Conservation (phyloP, 305 asterid species). For the Fraxinus albicans region DNA sequence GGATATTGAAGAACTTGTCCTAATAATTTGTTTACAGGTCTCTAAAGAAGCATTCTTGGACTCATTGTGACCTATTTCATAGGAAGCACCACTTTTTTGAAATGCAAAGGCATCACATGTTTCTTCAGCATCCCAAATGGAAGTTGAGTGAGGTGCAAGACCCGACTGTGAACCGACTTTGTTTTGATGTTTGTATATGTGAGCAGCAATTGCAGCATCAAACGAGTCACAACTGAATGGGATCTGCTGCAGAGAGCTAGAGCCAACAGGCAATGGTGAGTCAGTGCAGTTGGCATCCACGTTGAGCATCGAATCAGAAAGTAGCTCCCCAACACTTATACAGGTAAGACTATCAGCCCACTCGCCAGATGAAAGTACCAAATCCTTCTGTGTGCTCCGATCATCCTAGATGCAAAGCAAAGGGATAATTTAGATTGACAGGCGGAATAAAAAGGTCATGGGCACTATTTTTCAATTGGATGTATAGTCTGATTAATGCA, state of each 20-base stretch:
- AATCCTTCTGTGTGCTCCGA: slow-evolving; percentile 34
- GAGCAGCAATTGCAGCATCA: slow-evolving; percentile 98
- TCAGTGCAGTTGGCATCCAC: slow-evolving; percentile 41
- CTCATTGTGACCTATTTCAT: slow-evolving; percentile 29
- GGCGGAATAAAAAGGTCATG: not conserved
- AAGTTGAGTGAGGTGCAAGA: slow-evolving; percentile 45
- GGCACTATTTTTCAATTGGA: not conserved
- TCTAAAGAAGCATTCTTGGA: slow-evolving; percentile 32
- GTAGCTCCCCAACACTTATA: slow-evolving; percentile 79
- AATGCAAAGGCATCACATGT: slow-evolving; percentile 91
- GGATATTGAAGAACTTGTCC: slow-evolving; percentile 37
- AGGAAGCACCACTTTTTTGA: slow-evolving; percentile 43
- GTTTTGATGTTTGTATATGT: slow-evolving; percentile 71
- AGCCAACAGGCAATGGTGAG: slow-evolving; percentile 35
- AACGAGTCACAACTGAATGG: slow-evolving; percentile 88
- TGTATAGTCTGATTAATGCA: not conserved
- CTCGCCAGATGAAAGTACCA: slow-evolving; percentile 57
- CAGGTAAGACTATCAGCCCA: slow-evolving; percentile 95
- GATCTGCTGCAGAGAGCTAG: slow-evolving; percentile 49
- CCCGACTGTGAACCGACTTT: slow-evolving; percentile 45
- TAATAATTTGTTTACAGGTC: slow-evolving; percentile 29
- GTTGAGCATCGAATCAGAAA: slow-evolving; percentile 49
- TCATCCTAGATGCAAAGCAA: slow-evolving; percentile 34
- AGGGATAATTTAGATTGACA: slow-evolving; percentile 20
- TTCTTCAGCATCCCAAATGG: slow-evolving; percentile 96